Percentiles rank a stretch among this genome's conserved stretches.
These are phyloP conservation scores for Neurospora africana DNA, from an alignment of 495 filamentous ascomycete genomes.

Conservation along the genomic window DNA sequence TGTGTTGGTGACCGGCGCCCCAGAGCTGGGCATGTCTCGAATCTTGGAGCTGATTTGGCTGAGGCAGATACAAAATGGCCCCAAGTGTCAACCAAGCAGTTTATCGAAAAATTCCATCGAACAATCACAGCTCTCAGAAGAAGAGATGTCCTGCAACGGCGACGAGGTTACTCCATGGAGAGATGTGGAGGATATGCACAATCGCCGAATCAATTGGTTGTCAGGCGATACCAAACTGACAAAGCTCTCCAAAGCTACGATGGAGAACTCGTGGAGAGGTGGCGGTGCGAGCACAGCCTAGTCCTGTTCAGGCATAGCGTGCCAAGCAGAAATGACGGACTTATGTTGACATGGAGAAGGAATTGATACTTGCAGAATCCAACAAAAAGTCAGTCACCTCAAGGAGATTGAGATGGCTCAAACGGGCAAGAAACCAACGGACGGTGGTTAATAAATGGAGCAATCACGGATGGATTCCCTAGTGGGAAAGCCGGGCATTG, in stretches of 20 bases:
- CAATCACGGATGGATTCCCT: background rate
- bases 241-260: background rate
- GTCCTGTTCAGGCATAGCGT: background rate
- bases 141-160: background rate
- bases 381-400: background rate
- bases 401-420: background rate
- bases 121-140: background rate
- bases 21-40: background rate
- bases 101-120: background rate
- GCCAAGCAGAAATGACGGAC: background rate
- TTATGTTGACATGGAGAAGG: background rate
- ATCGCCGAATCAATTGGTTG: background rate
- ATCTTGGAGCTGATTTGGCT: background rate
- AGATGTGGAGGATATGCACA: background rate
- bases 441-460: background rate
- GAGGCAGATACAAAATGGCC: background rate
- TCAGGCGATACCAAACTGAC: background rate
- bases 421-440: background rate
- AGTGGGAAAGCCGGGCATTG: background rate
- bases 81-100: background rate
- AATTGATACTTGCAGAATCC: background rate
- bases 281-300: background rate
- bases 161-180: background rate
- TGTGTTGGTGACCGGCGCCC: background rate
- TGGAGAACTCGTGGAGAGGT: background rate